These are phyloP conservation scores for Leishmania turanica DNA, from an alignment of 208 protist species.

Conservation along the genomic window DNA sequence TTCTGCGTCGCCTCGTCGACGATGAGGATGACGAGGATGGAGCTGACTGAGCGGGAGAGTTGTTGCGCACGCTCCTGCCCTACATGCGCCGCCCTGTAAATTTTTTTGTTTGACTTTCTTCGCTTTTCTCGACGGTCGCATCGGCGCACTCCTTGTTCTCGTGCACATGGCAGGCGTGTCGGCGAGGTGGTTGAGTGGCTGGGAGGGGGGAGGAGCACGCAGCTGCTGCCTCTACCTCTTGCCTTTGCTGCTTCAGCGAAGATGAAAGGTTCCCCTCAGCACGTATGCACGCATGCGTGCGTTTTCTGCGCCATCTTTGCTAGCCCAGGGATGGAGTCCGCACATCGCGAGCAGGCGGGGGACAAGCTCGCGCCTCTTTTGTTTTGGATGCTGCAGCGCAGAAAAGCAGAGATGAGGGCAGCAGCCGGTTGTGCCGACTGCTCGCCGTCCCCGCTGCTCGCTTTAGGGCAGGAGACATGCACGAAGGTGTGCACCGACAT, in stretches of 20 bases:
- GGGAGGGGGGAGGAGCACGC: not conserved
- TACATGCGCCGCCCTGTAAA: not conserved
- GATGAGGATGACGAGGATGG: conserved; percentile 16
- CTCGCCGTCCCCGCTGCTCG: not conserved
- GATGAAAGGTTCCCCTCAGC: not conserved
- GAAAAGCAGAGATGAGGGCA: not conserved
- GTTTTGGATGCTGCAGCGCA: not conserved
- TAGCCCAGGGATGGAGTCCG: not conserved
- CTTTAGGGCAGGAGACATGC: not conserved
- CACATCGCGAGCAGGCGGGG: not conserved
- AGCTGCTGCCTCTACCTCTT: not conserved
- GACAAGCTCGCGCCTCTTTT: not conserved
- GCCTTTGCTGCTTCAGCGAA: not conserved
- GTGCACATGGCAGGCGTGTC: not conserved
- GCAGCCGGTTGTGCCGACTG: not conserved
- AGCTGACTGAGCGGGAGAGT: not conserved
- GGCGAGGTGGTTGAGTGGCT: not conserved
- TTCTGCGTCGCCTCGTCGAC: conserved; percentile 7
- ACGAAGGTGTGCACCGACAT: not conserved
- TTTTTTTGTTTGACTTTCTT: not conserved
- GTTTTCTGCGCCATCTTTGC: not conserved
- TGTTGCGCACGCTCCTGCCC: not conserved
- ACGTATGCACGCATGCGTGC: not conserved
- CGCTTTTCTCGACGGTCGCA: not conserved
- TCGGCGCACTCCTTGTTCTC: not conserved